Evolutionary conservation across 768 basidiomycete species (phyloP), one percentile per base, ranked within the genome.

Genomic region (Coprinellus micaceus): DNA sequence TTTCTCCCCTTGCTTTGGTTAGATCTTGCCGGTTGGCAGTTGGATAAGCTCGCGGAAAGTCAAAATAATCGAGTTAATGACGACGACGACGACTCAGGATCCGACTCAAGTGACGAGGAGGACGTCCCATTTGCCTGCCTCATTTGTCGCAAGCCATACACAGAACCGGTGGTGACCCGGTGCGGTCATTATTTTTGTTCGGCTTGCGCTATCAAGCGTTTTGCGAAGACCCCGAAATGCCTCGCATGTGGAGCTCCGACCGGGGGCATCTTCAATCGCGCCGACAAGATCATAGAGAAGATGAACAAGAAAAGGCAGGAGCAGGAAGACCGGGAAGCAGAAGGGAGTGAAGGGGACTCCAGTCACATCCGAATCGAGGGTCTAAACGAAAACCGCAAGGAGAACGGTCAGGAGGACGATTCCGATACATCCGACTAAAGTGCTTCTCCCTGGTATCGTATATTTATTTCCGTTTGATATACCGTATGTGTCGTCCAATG

Each of bases 11-110:
- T 51, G 29, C 25, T 29, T 39, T 54, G 33, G 24, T 21, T 50
- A 94, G 91, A 99, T 74, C 82, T 98, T n/a, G 88, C 89, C 4
- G 97, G 97, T 41, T 99, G 97, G 97, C 96, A 99, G 73, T 79
- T 99, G 54, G 97, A 99, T 77, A 91, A 94, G 70, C 76, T 94
- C 53, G 90, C 92, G 25, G 91, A 86, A 63, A 86, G 80, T 77
- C 87, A n/a, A 77, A 77, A 68, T 85, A 80, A 71, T 76, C 82
- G 61, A 37, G 49, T n/a, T 13, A 36, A 51, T 30, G 79, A 70
- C n/a, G n/a, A n/a, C 36, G 84, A 81, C 29, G 84, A 84, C 47
- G 84, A 72, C 29, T 85, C 83, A 9, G 86, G 81, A 51, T 82
- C 83, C 40, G 71, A 73, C 43, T 86, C 87, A 68, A 82, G 82